These are phyloP conservation scores for Nitzschia palea DNA, from an alignment of 108 stramenopile genomes.

Conservation along the genomic window DNA sequence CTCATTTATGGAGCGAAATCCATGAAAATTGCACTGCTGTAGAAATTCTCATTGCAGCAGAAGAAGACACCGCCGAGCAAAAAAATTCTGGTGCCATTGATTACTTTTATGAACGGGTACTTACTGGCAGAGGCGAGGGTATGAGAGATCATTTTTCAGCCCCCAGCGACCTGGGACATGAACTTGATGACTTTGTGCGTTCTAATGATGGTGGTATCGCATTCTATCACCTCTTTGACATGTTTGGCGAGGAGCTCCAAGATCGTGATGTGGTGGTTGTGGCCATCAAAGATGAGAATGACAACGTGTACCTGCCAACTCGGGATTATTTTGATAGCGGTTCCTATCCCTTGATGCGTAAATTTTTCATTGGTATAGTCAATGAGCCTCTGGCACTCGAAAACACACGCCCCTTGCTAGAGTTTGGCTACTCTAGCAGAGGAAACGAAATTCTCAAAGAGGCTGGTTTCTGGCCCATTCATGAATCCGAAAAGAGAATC, in stretches of 20 bases:
- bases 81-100: not conserved
- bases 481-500: not conserved
- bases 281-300: not conserved
- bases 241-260: not conserved
- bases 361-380: not conserved
- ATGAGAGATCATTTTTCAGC: not conserved
- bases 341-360: constrained; percentile 7
- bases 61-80: not conserved
- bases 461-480: constrained; percentile 3
- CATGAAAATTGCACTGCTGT: not conserved
- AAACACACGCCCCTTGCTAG: not conserved
- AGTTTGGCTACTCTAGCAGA: not conserved
- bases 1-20: constrained; percentile 19
- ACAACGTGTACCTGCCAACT: not conserved
- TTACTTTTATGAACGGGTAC: not conserved
- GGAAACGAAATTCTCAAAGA: not conserved
- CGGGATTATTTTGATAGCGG: not conserved
- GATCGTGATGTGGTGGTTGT: not conserved
- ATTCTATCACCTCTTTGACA: constrained; percentile 1
- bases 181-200: not conserved
- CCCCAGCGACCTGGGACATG: not conserved
- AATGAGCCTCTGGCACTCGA: not conserved
- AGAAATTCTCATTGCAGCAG: constrained; percentile 10
- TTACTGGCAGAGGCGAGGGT: not conserved
- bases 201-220: constrained; percentile 10